A percentile compares a stretch with the other conserved stretches of the same genome.
These are phyloP conservation scores for Saccharomycopsis lassenensis DNA, from an alignment of 805 yeast genomes.

Conservation along the genomic window DNA sequence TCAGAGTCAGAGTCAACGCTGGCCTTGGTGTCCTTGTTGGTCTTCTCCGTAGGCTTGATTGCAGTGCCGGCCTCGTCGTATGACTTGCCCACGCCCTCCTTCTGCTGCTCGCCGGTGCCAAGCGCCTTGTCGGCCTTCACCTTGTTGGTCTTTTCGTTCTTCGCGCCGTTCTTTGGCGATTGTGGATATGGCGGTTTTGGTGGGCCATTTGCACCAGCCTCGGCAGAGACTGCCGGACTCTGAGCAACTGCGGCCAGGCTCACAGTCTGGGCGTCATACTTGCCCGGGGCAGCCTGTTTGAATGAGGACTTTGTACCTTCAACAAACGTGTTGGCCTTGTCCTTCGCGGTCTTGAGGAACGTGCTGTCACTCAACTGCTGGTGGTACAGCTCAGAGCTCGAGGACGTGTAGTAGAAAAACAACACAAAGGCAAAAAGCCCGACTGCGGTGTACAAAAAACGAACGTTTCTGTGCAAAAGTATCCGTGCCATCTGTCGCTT, in stretches of 20 bases:
- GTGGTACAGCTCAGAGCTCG: conserved; percentile 8
- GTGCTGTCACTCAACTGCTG: conserved; percentile 9
- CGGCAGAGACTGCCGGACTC: conserved; percentile 1
- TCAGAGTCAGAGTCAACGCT: not conserved
- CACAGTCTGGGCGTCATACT: not conserved
- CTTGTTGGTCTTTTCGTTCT: conserved; percentile 9
- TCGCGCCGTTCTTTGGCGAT: not conserved
- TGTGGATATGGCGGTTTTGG: conserved; percentile 17
- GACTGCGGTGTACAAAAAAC: conserved; percentile 6
- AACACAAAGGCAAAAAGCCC: conserved; percentile 12
- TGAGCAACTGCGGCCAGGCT: not conserved
- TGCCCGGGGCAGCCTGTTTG: not conserved
- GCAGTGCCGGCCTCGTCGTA: conserved; percentile 2
- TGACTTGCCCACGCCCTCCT: conserved; percentile 11
- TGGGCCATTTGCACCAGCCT: conserved; percentile 2
- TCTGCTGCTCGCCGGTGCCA: conserved; percentile 15
- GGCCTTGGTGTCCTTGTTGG: not conserved
- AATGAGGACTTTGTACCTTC: conserved; percentile 2
- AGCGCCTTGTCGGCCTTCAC: conserved; percentile 16
- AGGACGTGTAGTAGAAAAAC: conserved; percentile 12
- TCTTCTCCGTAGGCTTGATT: not conserved
- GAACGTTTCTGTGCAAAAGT: conserved; percentile 13
- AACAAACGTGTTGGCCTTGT: conserved; percentile 7
- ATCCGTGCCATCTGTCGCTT: conserved; percentile 12
- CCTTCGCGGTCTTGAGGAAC: conserved; percentile 11